phyloP scores from a whole-genome alignment of 495 filamentous ascomycete species.

The Patellaria atrata region DNA sequence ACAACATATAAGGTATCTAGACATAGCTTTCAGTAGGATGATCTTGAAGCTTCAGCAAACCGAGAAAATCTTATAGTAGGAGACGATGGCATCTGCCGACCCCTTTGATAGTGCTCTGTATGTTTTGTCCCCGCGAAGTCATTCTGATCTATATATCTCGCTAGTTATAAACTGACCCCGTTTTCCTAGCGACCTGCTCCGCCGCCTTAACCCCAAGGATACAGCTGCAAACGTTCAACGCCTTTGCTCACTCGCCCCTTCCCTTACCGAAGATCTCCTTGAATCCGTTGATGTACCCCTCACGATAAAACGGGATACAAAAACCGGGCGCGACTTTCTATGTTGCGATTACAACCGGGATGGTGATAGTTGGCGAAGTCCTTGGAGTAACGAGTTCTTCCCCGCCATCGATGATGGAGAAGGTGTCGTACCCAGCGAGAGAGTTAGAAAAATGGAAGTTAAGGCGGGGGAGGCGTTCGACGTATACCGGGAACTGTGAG shows the following conservation, averaged over 20 bases:
- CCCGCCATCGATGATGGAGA: conserved; percentile 48
- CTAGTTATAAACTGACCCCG: conserved; percentile 23
- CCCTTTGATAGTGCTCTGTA: conserved; percentile 50
- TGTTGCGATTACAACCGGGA: conserved; percentile 99
- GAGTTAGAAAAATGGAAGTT: conserved; percentile 81
- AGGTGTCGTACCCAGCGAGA: conserved; percentile 26
- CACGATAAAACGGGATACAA: conserved; percentile 65
- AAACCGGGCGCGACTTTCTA: conserved; percentile 87
- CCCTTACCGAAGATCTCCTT: conserved; percentile 93
- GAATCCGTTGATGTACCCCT: conserved; percentile 95
- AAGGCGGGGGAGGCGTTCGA: conserved; percentile 92
- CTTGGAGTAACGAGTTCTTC: conserved; percentile 97
- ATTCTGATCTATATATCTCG: conserved; percentile 4
- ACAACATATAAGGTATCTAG: no score
- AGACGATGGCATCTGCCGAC: conserved; percentile 18
- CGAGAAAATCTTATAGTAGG: no score
- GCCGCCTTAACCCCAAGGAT: conserved; percentile 86
- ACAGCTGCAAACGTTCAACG: conserved; percentile 70
- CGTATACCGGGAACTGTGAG: conserved; percentile 76
- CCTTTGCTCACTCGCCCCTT: conserved; percentile 72
- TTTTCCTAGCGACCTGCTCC: conserved; percentile 79
- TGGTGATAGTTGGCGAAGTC: conserved; percentile 89
- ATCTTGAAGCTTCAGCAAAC: no score
- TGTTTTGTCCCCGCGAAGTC: conserved; percentile 13
- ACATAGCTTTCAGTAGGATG: no score